Evolutionary conservation across 1,284 basidiomycete genomes (phyloP).

Genomic region (Phellopilus nigrolimitatus): DNA sequence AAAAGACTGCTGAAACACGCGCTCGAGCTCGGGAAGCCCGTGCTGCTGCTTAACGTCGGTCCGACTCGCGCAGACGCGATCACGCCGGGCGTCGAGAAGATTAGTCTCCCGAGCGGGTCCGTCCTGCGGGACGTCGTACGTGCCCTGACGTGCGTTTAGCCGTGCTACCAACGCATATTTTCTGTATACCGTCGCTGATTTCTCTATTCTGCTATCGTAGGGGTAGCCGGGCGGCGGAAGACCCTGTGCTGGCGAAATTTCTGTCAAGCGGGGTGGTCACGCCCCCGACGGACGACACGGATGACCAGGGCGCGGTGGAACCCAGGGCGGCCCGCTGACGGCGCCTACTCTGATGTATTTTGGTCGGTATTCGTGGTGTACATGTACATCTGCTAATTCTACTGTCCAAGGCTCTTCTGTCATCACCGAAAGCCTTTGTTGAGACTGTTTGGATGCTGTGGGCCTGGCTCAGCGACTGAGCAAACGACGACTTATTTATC

Average conservation of each 20-base stretch:
- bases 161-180: background rate
- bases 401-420: no score
- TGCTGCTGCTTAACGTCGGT: constrained; percentile 80
- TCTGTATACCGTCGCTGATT: background rate
- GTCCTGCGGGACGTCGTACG: constrained; percentile 63
- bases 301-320: no score
- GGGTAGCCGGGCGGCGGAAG: constrained; percentile 35
- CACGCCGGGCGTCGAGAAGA: constrained; percentile 65
- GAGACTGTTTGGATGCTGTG: no score
- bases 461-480: no score
- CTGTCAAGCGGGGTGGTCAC: constrained; percentile 50
- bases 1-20: constrained; percentile 77
- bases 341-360: no score
- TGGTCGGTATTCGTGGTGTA: no score
- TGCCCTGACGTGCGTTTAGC: constrained; percentile 46
- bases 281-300: constrained; percentile 39
- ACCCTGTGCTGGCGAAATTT: constrained; percentile 44
- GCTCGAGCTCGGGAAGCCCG: constrained; percentile 66
- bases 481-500: no score
- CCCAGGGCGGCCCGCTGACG: no score
- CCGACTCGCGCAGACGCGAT: constrained; percentile 74
- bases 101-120: constrained; percentile 66
- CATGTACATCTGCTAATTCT: no score
- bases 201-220: constrained; percentile 30
- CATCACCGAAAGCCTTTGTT: no score